Percentiles rank a stretch among this genome's conserved stretches.
phyloP scores from a whole-genome alignment of 2,329 filamentous ascomycete genomes.

The Pseudogymnoascus sp. region DNA sequence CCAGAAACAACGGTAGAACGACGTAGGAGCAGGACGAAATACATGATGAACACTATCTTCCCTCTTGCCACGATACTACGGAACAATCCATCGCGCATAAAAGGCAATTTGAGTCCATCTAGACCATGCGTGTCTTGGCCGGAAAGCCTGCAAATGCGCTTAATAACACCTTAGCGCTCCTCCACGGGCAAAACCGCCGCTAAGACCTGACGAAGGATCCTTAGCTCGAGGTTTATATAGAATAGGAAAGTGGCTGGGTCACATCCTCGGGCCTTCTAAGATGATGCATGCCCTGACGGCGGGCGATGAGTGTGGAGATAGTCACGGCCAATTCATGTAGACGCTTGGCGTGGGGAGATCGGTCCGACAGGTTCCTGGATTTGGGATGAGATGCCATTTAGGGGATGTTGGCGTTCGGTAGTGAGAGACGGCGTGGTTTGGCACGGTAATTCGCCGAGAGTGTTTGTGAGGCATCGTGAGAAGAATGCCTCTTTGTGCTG shows the following conservation, averaged over 20 bases:
- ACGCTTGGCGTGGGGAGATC: background rate
- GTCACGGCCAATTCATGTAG: background rate
- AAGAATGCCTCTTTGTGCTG: background rate
- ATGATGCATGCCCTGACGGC: background rate
- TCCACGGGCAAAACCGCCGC: background rate
- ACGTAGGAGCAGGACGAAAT: background rate
- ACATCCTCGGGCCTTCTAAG: background rate
- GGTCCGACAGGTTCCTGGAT: background rate
- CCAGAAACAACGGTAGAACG: background rate
- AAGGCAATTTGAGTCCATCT: background rate
- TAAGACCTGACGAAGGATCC: background rate
- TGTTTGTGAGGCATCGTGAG: background rate
- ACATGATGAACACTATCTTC: background rate
- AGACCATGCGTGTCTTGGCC: background rate
- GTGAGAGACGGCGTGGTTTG: background rate
- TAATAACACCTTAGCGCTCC: background rate
- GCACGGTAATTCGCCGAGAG: background rate
- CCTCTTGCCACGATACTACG: no score
- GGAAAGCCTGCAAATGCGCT: background rate
- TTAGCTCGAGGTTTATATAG: slow-evolving; percentile 1
- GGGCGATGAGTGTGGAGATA: background rate
- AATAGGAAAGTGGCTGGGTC: background rate
- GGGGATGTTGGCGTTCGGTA: background rate
- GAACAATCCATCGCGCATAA: background rate
- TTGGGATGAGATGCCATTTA: background rate